Evolutionary conservation across 345 rosid genomes (phyloP), one percentile per base, ranked within the genome.

Genomic region (Eucalyptus grandis): DNA sequence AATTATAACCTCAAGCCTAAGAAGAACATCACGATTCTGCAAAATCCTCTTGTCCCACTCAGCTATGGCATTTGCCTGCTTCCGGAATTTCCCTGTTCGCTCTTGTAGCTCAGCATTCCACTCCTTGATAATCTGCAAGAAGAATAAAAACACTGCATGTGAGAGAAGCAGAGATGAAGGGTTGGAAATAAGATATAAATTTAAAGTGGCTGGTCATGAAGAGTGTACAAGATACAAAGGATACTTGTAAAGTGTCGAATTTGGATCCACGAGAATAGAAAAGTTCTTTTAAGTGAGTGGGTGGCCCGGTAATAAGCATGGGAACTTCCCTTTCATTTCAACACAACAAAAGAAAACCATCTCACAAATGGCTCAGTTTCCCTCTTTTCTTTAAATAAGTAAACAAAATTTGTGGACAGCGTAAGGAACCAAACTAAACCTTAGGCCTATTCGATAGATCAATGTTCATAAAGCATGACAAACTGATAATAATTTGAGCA

Each of bases 11-110:
- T 98, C 99, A 93, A 98, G 99, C 91, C 96, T 95, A 88, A 97
- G 95, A 93, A 98, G 99, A 93, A 95, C 96, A 93, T 97, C 99
- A 87, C 99, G 99, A 89, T 98, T 98, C 87, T 93, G 98, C 96
- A 97, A 95, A 93, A 98, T 98, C 89, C 99, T 94, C 92, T 96
- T 96, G 91, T 98, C 99, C 99, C 99, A 98, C 87, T 96, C 99
- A 91, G 99, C 98, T 89, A 98, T 94, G 56, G 99, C 99, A 93
- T 90, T 94, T 86, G 99, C 99, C 90, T 98, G 99, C 93, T 96
- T 98, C 69, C 94, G 92, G 89, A 98, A 98, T 90, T 96, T 98
- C 90, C 96, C 97, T 53, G 99, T 94, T 88, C 98, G 95, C 93
- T 96, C 98, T 92, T 96, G 99, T 89, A 98, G 95, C 93, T 98